Evolutionary conservation across 1,139 yeast species (phyloP), one percentile per base, ranked within the genome.

Genomic region (Blastobotrys niveus): DNA sequence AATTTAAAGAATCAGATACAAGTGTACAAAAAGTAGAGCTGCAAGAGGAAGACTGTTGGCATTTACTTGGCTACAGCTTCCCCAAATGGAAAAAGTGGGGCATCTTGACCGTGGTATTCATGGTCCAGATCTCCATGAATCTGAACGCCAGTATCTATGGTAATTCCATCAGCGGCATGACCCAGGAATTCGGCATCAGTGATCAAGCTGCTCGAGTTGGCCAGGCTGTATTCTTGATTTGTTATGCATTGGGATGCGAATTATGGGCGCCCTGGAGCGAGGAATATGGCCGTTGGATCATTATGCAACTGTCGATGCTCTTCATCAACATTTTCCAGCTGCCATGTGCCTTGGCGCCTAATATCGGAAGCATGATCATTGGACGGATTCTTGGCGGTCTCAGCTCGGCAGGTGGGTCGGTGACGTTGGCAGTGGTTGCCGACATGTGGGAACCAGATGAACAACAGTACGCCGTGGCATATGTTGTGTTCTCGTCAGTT

Each of bases 221-320:
- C 19, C 68, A 65, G 46, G 63, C 64, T 65, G 56, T 66, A 19
- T 67, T 67, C 47, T 59, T 67, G 46, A 59, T 67, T 7, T 59
- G 65, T 14, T 67, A 67, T 52, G 71, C 69, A 5, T 61, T 67
- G 48, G 71, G 71, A 3, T 65, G 70, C 52, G 71, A 67, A 48
- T 56, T 67, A 41, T 67, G 71, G 71, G 71, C 71, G 10, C 70
- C 71, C 4, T 66, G 70, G 70, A 60, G 66, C 40, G 71, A 66
- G 55, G 71, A 66, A 47, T 62, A 54, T 35, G 71, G 71, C 5
- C 53, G 71, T 41, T 64, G 67, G 67, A 67, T 68, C 20, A 57
- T 66, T 37, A 56, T 66, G 64, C 71, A 66, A 52, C 43, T 55
- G 30, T 59, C 66, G 40, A 55, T 66, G 49, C 59, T 64, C 34